These are phyloP conservation scores for Scutellaria baicalensis DNA, from an alignment of 257 asterid species.

Conservation along the genomic window DNA sequence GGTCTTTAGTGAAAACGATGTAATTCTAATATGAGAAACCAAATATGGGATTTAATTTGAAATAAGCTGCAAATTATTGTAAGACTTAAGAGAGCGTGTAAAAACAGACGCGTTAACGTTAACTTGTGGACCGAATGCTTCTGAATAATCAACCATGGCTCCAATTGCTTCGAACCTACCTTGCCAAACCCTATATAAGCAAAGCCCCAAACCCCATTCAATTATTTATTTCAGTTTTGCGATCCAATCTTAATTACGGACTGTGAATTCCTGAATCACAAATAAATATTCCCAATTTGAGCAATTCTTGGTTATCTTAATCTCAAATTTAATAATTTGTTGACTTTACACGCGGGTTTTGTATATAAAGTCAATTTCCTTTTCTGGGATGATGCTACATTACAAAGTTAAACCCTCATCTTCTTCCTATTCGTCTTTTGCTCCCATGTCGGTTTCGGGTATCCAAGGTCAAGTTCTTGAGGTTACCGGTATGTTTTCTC, in stretches of 20 bases:
- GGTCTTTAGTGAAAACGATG: too few species aligned
- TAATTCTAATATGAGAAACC: too few species aligned
- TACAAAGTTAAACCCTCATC: constrained; percentile 11
- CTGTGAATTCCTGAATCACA: background rate
- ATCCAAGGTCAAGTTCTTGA: constrained; percentile 90
- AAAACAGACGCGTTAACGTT: too few species aligned
- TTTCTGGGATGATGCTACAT: background rate
- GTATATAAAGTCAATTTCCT: background rate
- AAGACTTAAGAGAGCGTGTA: too few species aligned
- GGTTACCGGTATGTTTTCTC: constrained; percentile 55
- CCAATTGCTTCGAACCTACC: background rate
- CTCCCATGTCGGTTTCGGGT: constrained; percentile 67
- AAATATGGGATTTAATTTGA: too few species aligned
- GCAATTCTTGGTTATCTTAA: background rate
- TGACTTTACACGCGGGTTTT: background rate
- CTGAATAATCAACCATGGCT: background rate
- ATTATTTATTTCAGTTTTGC: background rate
- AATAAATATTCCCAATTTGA: background rate
- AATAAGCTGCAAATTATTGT: too few species aligned
- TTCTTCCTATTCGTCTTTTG: background rate
- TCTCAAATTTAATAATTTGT: constrained; percentile 8
- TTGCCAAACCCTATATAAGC: background rate
- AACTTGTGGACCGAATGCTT: too few species aligned
- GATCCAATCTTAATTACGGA: too few species aligned
- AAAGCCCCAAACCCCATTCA: background rate